Evolutionary conservation across 2,329 filamentous ascomycete species (phyloP), one percentile per base, ranked within the genome.

Genomic region (Alternaria infectoria): DNA sequence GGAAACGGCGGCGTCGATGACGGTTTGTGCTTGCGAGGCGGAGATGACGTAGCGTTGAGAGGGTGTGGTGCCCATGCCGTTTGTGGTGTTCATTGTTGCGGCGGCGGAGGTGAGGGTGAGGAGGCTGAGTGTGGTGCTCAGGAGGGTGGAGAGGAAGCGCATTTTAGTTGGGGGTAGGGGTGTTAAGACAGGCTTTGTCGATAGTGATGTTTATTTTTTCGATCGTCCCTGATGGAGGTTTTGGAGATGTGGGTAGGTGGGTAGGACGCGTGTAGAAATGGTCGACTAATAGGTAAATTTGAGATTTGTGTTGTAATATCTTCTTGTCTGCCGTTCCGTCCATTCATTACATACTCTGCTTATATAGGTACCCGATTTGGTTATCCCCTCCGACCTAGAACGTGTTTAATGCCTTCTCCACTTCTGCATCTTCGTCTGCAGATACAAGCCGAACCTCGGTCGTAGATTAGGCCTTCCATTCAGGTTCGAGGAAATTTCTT

Each of bases 41-140:
- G 70, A 71, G 19, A 76, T 62, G 56, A 60, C 57, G 54, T 51
- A 65, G 40, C 72, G 70, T 25, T 71, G 57, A 1, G 57, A 32
- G 13, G 72, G 73, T 2, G 64, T 68, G 23, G 63, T 70, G 50
- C 70, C 73, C 54, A 74, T 66, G 54, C 66, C 67, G 45, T 73
- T 74, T 46, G 72, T 74, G 23, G 57, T 58, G 46, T 68, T 69
- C 36, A 63, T 70, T 47, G 72, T 67, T 12, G 67, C 64, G 49
- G 57, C 40, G 54, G 61, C 52, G 11, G 30, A 36, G 61, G 67
- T 26, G 23, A 69, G 51, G 17, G 66, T 54, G 23, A 69, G 47
- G 47, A 68, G 56, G 28, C 61, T 40, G 21, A 54, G 30, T 4
- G 49, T 32, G 3, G 57, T 51, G 44, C 62, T 40, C 17, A 54